phyloP scores from a whole-genome alignment of 352 stramenopile genomes.

The Pythium diclinum region DNA sequence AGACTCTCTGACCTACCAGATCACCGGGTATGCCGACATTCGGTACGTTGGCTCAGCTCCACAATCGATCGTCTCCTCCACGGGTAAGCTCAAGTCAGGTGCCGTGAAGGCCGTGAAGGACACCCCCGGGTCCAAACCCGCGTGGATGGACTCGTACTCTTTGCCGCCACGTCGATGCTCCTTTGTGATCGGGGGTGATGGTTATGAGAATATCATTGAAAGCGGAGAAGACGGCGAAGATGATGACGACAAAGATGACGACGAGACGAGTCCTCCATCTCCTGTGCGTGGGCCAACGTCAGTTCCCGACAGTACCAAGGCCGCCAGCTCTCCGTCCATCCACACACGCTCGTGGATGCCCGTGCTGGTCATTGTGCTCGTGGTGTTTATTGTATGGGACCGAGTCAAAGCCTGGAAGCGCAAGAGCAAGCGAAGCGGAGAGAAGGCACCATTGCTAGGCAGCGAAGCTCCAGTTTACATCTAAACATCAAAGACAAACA shows the following conservation, averaged over 20 bases:
- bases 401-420: background rate
- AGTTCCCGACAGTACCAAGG: background rate
- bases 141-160: background rate
- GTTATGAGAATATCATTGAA: background rate
- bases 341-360: background rate
- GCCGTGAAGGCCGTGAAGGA: background rate
- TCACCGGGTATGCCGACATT: background rate
- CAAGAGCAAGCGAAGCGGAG: background rate
- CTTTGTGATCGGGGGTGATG: background rate
- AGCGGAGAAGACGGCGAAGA: background rate
- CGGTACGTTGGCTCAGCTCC: background rate
- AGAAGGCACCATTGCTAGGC: slow-evolving; percentile 8
- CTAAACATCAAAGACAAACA: background rate
- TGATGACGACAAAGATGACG: background rate
- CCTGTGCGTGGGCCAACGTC: background rate
- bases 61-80: background rate
- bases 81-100: background rate
- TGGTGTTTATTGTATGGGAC: background rate
- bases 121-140: background rate
- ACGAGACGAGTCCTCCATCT: background rate
- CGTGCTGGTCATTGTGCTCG: background rate
- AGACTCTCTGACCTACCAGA: background rate
- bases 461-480: slow-evolving; percentile 7
- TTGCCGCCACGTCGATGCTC: background rate
- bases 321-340: background rate